Conservation (phyloP, 169 alveolate genomes). For the Babesia bigemina region DNA sequence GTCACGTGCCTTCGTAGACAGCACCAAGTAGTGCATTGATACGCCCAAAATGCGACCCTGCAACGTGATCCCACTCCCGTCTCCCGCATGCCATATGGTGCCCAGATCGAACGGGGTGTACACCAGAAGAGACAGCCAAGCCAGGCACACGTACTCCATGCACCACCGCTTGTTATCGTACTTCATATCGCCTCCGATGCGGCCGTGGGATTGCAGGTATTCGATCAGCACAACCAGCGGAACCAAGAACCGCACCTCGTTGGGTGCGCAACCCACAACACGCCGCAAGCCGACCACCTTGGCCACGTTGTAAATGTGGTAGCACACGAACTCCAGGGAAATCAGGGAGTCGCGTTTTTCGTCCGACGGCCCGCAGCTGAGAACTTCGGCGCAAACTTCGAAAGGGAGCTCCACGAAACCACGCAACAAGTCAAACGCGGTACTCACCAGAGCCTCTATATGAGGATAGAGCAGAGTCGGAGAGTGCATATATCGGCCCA, state of each 20-base stretch:
- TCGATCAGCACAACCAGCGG: slow-evolving; percentile 30
- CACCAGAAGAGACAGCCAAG: slow-evolving; percentile 56
- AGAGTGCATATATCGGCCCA: slow-evolving; percentile 23
- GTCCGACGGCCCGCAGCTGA: not conserved
- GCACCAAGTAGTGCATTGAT: slow-evolving; percentile 31
- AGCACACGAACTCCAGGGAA: slow-evolving; percentile 39
- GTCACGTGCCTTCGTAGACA: slow-evolving; percentile 55
- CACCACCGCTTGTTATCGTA: slow-evolving; percentile 57
- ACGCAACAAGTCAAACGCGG: slow-evolving; percentile 17
- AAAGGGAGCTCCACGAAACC: slow-evolving; percentile 5
- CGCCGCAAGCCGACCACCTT: slow-evolving; percentile 55
- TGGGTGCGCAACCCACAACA: slow-evolving; percentile 40
- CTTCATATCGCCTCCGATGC: not conserved
- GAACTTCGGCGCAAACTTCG: not conserved
- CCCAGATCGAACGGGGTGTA: slow-evolving; percentile 53
- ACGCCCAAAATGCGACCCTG: slow-evolving; percentile 16
- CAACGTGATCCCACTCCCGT: slow-evolving; percentile 23
- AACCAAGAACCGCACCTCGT: slow-evolving; percentile 40
- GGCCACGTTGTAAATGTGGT: slow-evolving; percentile 47
- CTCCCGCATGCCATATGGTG: slow-evolving; percentile 36
- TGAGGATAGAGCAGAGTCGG: slow-evolving; percentile 30
- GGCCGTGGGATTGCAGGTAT: not conserved
- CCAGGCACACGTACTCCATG: slow-evolving; percentile 43
- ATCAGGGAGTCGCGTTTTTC: slow-evolving; percentile 7
- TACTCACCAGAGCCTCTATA: slow-evolving; percentile 34